phyloP scores from a whole-genome alignment of 225 moss, liverwort and hornwort species.

The Neckera pumila region DNA sequence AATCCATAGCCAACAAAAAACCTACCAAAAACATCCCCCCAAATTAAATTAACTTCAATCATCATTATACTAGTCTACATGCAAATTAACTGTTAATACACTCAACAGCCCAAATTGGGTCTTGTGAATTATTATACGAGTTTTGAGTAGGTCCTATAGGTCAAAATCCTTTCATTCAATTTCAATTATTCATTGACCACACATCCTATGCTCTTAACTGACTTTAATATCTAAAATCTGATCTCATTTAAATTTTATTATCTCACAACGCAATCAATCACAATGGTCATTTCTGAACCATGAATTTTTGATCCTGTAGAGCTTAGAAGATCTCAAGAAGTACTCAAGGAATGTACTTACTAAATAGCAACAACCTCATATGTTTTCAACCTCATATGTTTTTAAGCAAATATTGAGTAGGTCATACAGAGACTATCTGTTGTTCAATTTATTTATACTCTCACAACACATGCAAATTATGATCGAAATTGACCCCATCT shows the following conservation, averaged over 20 bases:
- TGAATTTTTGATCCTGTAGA: not conserved
- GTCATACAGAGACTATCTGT: not conserved
- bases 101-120: rapidly evolving
- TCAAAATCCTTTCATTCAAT: not conserved
- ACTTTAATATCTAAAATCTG: not conserved
- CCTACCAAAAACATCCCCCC: not conserved
- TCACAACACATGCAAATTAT: not conserved
- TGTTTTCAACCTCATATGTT: too few species aligned
- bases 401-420: not conserved
- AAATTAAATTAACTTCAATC: not conserved
- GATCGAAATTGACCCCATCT: not conserved
- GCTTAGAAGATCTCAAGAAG: not conserved
- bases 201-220: not conserved
- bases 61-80: not conserved
- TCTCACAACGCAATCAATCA: not conserved
- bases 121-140: rapidly evolving
- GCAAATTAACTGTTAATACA: not conserved
- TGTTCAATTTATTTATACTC: not conserved
- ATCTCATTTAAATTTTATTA: not conserved
- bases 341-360: too few species aligned
- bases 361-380: too few species aligned
- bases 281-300: not conserved
- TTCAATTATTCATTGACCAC: not conserved
- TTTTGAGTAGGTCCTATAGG: not conserved
- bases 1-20: constrained; percentile 62